Conservation (phyloP, 345 rosid species). For the Moringa oleifera region DNA sequence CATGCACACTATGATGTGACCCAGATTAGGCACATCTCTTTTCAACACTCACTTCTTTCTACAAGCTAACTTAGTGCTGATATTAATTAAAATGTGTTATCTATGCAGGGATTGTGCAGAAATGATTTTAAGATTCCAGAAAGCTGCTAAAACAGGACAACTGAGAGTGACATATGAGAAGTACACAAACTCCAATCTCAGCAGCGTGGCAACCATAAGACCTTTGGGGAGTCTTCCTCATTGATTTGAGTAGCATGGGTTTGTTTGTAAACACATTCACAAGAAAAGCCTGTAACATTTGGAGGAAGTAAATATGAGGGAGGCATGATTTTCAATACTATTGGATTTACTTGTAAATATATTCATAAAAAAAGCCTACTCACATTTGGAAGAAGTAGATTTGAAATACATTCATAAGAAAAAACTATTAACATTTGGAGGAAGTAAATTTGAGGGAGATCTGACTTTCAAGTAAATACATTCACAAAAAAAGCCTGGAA, state of each 20-base stretch:
- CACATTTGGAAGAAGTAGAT: no score
- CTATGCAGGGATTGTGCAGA: constrained; percentile 70
- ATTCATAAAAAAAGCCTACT: no score
- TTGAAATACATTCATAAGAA: no score
- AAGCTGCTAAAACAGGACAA: constrained; percentile 50
- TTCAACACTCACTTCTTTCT: background rate
- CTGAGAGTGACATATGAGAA: constrained; percentile 73
- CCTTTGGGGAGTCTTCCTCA: constrained; percentile 40
- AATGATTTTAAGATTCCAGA: constrained; percentile 70
- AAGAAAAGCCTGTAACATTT: no score
- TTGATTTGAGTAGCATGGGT: constrained; percentile 12
- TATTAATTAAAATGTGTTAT: background rate
- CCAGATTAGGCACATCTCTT: constrained; percentile 53
- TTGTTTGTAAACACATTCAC: no score
- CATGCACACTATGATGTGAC: constrained; percentile 58
- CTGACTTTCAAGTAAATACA: no score
- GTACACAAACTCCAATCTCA: constrained; percentile 41
- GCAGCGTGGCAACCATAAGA: constrained; percentile 53
- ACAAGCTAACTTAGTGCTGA: background rate
- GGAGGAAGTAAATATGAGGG: no score
- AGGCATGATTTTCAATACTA: no score
- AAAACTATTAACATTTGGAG: no score
- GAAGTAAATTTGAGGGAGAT: no score
- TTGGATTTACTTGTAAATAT: no score
- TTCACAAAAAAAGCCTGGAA: no score